phyloP scores from a whole-genome alignment of 192 early-diverging fungal genomes.

The Backusella westeae region DNA sequence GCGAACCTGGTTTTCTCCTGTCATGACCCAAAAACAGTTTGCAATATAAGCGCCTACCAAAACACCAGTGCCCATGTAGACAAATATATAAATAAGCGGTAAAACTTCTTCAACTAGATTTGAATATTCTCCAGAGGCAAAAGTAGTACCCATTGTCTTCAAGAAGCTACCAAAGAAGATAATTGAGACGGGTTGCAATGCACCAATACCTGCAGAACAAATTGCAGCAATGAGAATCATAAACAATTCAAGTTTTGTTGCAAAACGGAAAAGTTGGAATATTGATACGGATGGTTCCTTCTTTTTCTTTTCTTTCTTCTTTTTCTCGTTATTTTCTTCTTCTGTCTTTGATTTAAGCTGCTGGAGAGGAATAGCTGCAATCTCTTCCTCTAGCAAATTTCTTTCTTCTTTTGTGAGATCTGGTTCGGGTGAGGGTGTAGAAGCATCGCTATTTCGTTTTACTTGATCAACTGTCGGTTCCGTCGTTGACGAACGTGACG shows the following conservation, averaged over 20 bases:
- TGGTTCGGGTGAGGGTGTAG: neutral
- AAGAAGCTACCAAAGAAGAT: slow-evolving; percentile 34
- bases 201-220: slow-evolving; percentile 26
- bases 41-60: slow-evolving; percentile 56
- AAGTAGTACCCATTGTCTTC: slow-evolving; percentile 6
- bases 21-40: slow-evolving; percentile 54
- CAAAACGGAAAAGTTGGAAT: slow-evolving; percentile 67
- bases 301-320: slow-evolving; percentile 34
- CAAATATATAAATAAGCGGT: slow-evolving; percentile 42
- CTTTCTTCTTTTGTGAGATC: neutral
- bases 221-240: slow-evolving; percentile 13
- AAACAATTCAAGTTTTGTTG: slow-evolving; percentile 10
- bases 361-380: slow-evolving; percentile 9
- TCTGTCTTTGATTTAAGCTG: neutral
- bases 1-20: slow-evolving; percentile 52
- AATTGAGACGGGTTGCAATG: slow-evolving; percentile 28
- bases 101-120: slow-evolving; percentile 12
- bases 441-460: neutral
- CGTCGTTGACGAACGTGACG: slow-evolving; percentile 17
- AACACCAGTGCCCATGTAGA: slow-evolving; percentile 58
- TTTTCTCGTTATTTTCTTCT: neutral
- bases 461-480: slow-evolving; percentile 11
- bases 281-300: slow-evolving; percentile 52
- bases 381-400: slow-evolving; percentile 1
- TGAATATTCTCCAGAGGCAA: neutral